A percentile compares a stretch with the other conserved stretches of the same genome.
Conservation (phyloP, 2,329 filamentous ascomycete genomes). For the Aspergillus awamori region DNA sequence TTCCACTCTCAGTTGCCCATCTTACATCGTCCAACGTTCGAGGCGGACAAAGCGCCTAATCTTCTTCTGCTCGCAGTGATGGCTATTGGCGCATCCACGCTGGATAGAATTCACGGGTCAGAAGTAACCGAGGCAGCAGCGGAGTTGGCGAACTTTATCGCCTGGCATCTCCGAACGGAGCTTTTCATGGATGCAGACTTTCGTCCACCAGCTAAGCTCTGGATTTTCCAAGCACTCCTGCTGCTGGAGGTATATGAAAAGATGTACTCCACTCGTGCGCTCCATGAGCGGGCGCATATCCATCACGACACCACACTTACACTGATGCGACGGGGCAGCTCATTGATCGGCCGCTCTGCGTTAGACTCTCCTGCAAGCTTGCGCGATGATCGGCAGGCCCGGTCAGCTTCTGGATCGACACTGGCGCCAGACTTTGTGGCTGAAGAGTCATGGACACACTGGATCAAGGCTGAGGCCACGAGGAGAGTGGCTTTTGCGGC, state of each 20-base stretch:
- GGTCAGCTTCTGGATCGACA: constrained; percentile 40
- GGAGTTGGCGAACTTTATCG: constrained; percentile 83
- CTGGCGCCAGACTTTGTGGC: constrained; percentile 64
- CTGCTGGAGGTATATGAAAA: constrained; percentile 95
- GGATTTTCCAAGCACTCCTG: constrained; percentile 90
- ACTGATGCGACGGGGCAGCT: constrained; percentile 90
- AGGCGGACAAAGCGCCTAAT: constrained; percentile 81
- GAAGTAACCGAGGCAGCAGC: constrained; percentile 75
- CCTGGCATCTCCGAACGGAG: constrained; percentile 93
- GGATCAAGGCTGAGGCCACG: constrained; percentile 93
- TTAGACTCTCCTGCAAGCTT: constrained; percentile 80
- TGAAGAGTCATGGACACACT: constrained; percentile 93
- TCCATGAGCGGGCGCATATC: constrained; percentile 94
- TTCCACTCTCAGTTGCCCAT: constrained; percentile 95
- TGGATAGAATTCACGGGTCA: constrained; percentile 79
- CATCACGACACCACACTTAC: constrained; percentile 96
- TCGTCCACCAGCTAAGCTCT: constrained; percentile 87
- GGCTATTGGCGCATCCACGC: constrained; percentile 84
- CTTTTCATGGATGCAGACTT: constrained; percentile 92
- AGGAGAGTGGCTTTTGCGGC: constrained; percentile 88
- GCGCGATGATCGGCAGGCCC: constrained; percentile 60
- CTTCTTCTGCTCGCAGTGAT: constrained; percentile 85
- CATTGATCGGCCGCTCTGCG: constrained; percentile 81
- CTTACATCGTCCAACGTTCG: constrained; percentile 91
- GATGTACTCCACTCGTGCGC: constrained; percentile 88